Evolutionary conservation across 2,329 filamentous ascomycete genomes (phyloP).

Genomic region (Cladosporium sphaerospermum): DNA sequence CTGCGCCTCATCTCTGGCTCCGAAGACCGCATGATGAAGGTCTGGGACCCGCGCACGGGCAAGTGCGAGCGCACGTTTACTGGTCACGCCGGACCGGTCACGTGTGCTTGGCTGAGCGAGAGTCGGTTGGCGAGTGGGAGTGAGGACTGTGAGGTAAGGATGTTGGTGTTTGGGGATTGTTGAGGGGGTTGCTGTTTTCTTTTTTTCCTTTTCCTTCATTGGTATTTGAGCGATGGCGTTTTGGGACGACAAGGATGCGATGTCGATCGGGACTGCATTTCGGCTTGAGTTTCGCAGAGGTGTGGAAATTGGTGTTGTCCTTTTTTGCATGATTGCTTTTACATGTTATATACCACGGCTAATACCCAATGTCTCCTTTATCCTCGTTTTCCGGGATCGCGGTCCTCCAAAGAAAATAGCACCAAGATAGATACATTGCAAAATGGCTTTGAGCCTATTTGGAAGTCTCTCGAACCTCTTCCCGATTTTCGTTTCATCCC

Average conservation of each 20-base stretch:
- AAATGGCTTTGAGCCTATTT: too few species aligned
- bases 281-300: too few species aligned
- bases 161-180: constrained; percentile 40
- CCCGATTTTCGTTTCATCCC: too few species aligned
- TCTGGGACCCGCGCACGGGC: constrained; percentile 88
- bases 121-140: constrained; percentile 84
- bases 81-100: constrained; percentile 84
- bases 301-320: too few species aligned
- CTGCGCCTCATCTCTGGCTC: constrained; percentile 81
- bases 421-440: too few species aligned
- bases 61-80: constrained; percentile 90
- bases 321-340: too few species aligned
- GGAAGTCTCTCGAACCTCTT: too few species aligned
- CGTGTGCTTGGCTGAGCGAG: constrained; percentile 86
- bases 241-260: background rate
- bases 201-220: background rate
- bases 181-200: background rate
- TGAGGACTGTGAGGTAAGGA: constrained; percentile 83
- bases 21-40: constrained; percentile 91
- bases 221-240: background rate
- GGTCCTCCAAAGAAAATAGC: too few species aligned
- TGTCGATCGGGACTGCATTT: too few species aligned
- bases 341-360: too few species aligned
- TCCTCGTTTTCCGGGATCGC: too few species aligned
- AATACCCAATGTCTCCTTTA: too few species aligned